phyloP scores from a whole-genome alignment of 768 basidiomycete genomes.

The Omphalotus guepiniiformis region DNA sequence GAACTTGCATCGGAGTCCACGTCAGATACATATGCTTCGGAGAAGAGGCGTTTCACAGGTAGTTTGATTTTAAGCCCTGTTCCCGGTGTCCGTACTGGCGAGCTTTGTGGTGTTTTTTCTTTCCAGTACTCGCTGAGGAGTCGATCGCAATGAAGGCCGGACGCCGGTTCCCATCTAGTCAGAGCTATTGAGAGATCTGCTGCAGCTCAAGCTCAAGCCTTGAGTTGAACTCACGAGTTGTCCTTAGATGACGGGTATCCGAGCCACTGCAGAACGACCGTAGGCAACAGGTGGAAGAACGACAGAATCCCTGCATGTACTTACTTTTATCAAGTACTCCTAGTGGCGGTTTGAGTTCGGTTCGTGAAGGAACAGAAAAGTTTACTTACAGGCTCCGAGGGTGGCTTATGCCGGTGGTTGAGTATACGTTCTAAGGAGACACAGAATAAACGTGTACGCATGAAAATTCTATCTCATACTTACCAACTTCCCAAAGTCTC shows the following conservation, averaged over 20 bases:
- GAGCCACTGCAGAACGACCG: not conserved
- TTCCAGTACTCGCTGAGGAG: too few relatives aligned
- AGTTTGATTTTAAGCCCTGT: too few relatives aligned
- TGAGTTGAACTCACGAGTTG: not conserved
- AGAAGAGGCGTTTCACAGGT: too few relatives aligned
- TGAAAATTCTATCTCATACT: not conserved
- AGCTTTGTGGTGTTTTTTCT: too few relatives aligned
- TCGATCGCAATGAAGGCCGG: too few relatives aligned
- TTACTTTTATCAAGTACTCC: conserved; percentile 1
- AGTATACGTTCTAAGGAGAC: not conserved
- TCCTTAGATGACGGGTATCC: not conserved
- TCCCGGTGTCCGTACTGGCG: too few relatives aligned
- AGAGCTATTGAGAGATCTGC: too few relatives aligned
- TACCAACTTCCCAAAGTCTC: conserved; percentile 1
- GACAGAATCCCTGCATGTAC: not conserved
- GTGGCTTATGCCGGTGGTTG: not conserved
- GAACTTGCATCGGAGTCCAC: too few relatives aligned
- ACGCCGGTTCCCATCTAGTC: not conserved
- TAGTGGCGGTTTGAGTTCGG: not conserved
- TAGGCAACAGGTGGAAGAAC: not conserved
- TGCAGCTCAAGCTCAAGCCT: not conserved
- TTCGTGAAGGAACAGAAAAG: not conserved
- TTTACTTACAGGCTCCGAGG: not conserved
- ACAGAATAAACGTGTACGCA: not conserved
- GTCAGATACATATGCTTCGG: too few relatives aligned